phyloP scores from a whole-genome alignment of 78 protist species.

The Planoprotostelium fungivorum region DNA sequence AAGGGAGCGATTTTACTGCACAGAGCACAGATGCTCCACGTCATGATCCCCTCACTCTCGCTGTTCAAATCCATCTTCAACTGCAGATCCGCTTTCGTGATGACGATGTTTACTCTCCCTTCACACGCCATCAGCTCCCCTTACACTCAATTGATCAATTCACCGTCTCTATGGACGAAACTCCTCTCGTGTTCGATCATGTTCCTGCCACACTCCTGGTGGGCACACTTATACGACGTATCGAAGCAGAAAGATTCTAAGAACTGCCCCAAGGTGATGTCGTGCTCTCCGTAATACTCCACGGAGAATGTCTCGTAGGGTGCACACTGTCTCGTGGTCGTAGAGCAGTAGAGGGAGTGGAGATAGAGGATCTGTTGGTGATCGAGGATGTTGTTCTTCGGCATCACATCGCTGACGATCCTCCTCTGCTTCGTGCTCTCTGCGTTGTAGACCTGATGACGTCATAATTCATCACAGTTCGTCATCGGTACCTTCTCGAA shows the following conservation, averaged over 20 bases:
- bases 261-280: conserved; percentile 58
- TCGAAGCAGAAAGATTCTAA: conserved; percentile 36
- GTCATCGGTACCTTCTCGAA: not conserved
- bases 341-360: conserved; percentile 35
- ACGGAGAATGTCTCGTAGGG: conserved; percentile 27
- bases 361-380: conserved; percentile 31
- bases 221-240: conserved; percentile 10
- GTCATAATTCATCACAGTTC: not conserved
- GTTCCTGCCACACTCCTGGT: conserved; percentile 32
- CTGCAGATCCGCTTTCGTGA: not conserved
- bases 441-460: not conserved
- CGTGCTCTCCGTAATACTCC: conserved; percentile 32
- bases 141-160: no score
- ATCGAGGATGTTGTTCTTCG: not conserved
- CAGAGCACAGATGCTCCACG: not conserved
- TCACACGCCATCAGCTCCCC: no score
- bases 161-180: conserved; percentile 21
- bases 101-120: not conserved
- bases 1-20: not conserved
- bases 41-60: not conserved
- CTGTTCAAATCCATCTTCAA: not conserved
- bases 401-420: not conserved
- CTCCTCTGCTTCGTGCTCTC: not conserved
- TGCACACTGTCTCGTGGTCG: conserved; percentile 24
- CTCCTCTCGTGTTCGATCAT: conserved; percentile 42